Evolutionary conservation across 805 yeast species (phyloP), one percentile per base, ranked within the genome.

Genomic region (Schwanniomyces vanrijiae): DNA sequence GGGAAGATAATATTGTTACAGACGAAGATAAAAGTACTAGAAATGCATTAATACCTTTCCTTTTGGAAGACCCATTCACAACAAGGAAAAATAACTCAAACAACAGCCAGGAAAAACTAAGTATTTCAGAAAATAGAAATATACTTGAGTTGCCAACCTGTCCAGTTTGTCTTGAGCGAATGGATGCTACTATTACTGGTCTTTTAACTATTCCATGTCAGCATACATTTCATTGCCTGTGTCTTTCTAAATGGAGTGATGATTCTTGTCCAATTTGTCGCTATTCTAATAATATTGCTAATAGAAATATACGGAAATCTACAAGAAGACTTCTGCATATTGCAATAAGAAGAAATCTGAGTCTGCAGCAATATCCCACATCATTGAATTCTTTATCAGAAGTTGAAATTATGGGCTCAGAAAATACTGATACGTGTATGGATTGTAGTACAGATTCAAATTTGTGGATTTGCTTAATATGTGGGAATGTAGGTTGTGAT

Each of bases 401-500:
- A 13, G 18, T 20, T 4, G 38, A 34, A 3, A 19, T 46, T 13
- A 21, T 9, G 3, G 39, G 25, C 13, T 49, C 46, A n/a, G 49
- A 51, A 28, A 55, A 52, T 18, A 29, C 28, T 4, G 68, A 63
- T 40, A 45, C 42, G 29, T 87, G 96, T 61, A 60, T 72, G 38
- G 68, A 73, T 2, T 90, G 97, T 66, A 72, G 75, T 1, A 72
- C 79, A 0, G 61, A 71, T 1, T 77, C 80, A 0, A 88, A 87
- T 60, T 67, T 90, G 13, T 90, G 97, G 97, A 84, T 89, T 1
- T 90, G 97, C 65, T 71, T 90, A 21, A 80, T 91, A 1, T 90
- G 97, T 67, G 97, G 97, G 0, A 84, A 87, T 59, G 73, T 90
- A n/a, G 97, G 96, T 0, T 90, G 97, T 68, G 92, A 95, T 35